Base-by-base conservation (phyloP, 352 stramenopile genomes). In the Heterotrichella gracilis region DNA sequence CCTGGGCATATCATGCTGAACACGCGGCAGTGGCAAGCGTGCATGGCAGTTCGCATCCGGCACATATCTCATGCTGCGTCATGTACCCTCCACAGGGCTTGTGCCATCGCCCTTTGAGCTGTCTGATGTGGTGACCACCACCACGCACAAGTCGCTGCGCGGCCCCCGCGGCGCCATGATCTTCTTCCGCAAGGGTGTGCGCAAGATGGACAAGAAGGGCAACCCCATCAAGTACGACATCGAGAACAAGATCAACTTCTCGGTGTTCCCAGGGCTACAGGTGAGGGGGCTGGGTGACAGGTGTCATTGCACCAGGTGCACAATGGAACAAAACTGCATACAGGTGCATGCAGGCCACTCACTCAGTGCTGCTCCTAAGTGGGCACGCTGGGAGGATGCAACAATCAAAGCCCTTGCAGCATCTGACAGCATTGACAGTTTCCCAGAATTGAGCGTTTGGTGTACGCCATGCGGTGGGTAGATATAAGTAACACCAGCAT, bases 101-200 rank as follows among this genome's bases (percentile, higher is more conserved):
- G 90, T 97, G 70, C 90, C 90, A 0, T 91, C 85, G 22, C 93
- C 90, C 22, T 99, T 99, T 72, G 85, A 95, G 64, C 92, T 89
- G 75, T 85, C 86, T 0, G 92, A 99, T 76, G 89, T 99, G 64
- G 93, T 98, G 24, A 98, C 90, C 25, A 99, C 92, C 14, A 99
- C 93, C 32, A 98, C 91, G 40, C 93, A 99, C 83, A 99, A 99
- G 81, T 95, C 85, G 71, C 82, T 99, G 22, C 83, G 93, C 71
- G 93, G 93, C 25, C 93, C 93, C 3, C 85, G 93, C 72, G 92
- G 90, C 53, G 93, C 90, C 53, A 98, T 99, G 91, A 99, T 99
- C 78, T 99, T 99, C 76, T 98, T 93, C 80, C 82, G 91, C 70
- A 97, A 96, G 79, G 90, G 83, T 3, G 76, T 89, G 40, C 80